These are phyloP conservation scores for Vicia villosa DNA, from an alignment of 306 rosid genomes.

Conservation along the genomic window DNA sequence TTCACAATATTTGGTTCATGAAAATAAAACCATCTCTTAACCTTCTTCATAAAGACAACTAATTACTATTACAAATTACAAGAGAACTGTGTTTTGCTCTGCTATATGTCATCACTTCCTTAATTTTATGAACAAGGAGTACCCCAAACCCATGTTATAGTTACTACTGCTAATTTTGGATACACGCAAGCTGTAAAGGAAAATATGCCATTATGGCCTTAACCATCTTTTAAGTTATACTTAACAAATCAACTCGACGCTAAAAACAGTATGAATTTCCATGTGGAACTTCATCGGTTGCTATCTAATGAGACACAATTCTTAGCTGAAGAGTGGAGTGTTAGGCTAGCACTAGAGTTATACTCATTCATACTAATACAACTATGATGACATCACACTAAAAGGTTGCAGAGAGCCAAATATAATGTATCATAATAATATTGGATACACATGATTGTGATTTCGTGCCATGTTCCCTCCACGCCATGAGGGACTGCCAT, in stretches of 20 bases:
- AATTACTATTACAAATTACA: not conserved
- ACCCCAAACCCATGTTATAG: not conserved
- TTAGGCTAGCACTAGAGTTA: not conserved
- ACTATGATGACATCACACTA: not conserved
- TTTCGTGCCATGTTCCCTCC: not conserved
- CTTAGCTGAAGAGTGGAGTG: not conserved
- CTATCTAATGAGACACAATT: constrained; percentile 12
- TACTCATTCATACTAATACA: not conserved
- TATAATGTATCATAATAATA: not conserved
- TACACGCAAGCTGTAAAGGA: not conserved
- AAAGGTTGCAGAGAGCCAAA: not conserved
- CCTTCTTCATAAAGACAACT: not conserved
- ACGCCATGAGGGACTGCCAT: not conserved
- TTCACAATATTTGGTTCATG: constrained; percentile 15
- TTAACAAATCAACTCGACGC: not conserved
- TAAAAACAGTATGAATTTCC: not conserved
- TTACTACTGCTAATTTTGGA: not conserved
- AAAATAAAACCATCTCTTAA: constrained; percentile 28
- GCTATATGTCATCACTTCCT: not conserved
- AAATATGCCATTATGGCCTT: constrained; percentile 2
- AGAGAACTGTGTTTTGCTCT: not conserved
- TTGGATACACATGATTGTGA: not conserved
- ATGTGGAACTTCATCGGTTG: not conserved
- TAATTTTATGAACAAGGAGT: not conserved
- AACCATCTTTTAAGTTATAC: not conserved